phyloP scores from a whole-genome alignment of 441 rosid genomes.

The Rhodomyrtus psidioides region DNA sequence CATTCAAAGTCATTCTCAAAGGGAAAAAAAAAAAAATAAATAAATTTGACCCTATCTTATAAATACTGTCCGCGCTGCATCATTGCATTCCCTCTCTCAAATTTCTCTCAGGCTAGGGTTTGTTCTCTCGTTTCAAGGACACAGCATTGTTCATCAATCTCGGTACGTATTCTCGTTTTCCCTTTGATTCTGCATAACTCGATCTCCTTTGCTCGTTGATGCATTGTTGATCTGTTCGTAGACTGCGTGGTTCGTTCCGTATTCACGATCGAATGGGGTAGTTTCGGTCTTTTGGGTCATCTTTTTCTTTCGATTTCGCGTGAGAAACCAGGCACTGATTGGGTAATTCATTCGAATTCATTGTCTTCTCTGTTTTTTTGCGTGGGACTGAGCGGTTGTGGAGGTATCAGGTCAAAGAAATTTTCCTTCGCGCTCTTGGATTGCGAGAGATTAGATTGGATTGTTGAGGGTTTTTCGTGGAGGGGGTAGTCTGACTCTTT shows the following conservation, averaged over 20 bases:
- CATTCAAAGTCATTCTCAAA: background rate
- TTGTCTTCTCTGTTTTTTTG: accelerated
- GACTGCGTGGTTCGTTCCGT: background rate
- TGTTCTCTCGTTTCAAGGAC: background rate
- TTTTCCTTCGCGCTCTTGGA: background rate
- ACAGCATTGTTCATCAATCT: background rate
- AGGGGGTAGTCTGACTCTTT: background rate
- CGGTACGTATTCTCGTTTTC: background rate
- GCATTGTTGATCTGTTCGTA: background rate
- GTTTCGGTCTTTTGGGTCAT: background rate
- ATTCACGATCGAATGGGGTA: background rate
- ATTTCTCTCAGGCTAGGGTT: background rate
- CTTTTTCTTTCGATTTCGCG: background rate
- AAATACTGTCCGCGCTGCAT: background rate
- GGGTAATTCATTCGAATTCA: background rate
- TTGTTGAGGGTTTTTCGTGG: background rate
- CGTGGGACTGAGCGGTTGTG: background rate
- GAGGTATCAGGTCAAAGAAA: background rate
- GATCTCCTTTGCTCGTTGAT: background rate
- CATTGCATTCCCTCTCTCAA: background rate
- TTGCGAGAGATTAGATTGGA: background rate
- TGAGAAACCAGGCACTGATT: accelerated
- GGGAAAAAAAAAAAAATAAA: too few species aligned
- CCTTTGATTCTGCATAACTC: background rate
- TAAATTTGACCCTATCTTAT: background rate